Conservation (phyloP, 169 alveolate species). For the Besnoitia besnoiti region DNA sequence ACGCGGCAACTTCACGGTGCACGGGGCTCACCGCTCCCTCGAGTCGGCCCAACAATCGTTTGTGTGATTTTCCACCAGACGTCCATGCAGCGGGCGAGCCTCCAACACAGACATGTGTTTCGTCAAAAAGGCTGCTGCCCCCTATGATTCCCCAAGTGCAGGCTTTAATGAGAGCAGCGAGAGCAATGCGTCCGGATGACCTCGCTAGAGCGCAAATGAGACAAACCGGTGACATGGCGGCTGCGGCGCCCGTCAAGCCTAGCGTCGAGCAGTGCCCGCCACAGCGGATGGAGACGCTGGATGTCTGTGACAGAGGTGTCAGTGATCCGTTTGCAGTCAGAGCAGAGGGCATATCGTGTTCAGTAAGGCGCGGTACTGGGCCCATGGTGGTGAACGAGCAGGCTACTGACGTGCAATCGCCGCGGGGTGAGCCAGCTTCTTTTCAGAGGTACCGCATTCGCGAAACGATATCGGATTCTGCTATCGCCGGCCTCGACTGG, state of each 20-base stretch:
- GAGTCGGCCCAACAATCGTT: not conserved
- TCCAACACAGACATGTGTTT: not conserved
- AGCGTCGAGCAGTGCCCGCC: not conserved
- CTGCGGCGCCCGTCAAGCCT: not conserved
- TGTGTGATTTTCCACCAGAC: not conserved
- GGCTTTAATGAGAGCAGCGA: not conserved
- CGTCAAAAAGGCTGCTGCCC: not conserved
- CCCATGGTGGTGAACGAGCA: not conserved
- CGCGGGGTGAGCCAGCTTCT: not conserved
- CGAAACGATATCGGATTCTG: not conserved
- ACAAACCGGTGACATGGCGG: not conserved
- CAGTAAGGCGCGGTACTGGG: not conserved
- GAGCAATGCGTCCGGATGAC: not conserved
- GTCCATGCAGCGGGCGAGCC: not conserved
- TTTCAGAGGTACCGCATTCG: not conserved
- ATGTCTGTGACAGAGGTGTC: not conserved
- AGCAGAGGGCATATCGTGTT: not conserved
- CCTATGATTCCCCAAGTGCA: conserved; percentile 14
- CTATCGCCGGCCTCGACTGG: not conserved
- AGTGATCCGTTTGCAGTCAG: not conserved
- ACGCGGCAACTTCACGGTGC: not conserved
- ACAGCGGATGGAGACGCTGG: not conserved
- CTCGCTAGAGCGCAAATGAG: not conserved
- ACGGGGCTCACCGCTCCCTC: not conserved
- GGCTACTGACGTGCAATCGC: not conserved